Conservation (phyloP, 768 basidiomycete genomes). For the Russula lepida region DNA sequence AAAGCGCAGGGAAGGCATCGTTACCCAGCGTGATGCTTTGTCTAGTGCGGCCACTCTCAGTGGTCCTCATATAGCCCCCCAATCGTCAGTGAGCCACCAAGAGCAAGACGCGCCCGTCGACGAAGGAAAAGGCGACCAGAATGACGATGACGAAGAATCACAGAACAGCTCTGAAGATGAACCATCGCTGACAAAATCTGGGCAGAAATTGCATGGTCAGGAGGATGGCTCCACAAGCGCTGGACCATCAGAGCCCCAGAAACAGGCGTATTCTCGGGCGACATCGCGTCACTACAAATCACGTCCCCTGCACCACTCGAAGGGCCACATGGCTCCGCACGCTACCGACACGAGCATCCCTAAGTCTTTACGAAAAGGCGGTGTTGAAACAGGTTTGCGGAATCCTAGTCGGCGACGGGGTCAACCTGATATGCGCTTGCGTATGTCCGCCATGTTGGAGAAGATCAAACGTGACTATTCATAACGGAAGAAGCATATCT, state of each 20-base stretch:
- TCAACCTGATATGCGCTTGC: constrained; percentile 74
- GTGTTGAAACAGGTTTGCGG: not conserved
- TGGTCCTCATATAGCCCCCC: not conserved
- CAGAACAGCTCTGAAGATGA: not conserved
- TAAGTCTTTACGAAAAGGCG: constrained; percentile 22
- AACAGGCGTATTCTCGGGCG: constrained; percentile 51
- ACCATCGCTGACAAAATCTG: not conserved
- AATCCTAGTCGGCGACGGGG: constrained; percentile 38
- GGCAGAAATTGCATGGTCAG: not conserved
- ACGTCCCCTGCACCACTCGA: constrained; percentile 31
- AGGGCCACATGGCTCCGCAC: constrained; percentile 17
- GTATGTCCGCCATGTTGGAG: constrained; percentile 82
- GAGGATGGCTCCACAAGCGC: not conserved
- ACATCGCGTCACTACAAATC: constrained; percentile 53
- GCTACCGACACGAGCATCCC: constrained; percentile 12
- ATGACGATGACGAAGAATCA: constrained; percentile 17
- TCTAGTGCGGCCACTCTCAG: not conserved
- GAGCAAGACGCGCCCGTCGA: constrained; percentile 10
- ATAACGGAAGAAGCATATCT: constrained; percentile 22
- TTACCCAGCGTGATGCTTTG: constrained; percentile 14
- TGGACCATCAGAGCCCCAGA: constrained; percentile 42
- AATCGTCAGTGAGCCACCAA: constrained; percentile 9
- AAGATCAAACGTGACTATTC: constrained; percentile 63
- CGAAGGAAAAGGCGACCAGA: constrained; percentile 21
- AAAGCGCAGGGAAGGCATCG: constrained; percentile 44